phyloP scores from a whole-genome alignment of 2,329 filamentous ascomycete genomes.

The Ophiostoma triangulosporum region DNA sequence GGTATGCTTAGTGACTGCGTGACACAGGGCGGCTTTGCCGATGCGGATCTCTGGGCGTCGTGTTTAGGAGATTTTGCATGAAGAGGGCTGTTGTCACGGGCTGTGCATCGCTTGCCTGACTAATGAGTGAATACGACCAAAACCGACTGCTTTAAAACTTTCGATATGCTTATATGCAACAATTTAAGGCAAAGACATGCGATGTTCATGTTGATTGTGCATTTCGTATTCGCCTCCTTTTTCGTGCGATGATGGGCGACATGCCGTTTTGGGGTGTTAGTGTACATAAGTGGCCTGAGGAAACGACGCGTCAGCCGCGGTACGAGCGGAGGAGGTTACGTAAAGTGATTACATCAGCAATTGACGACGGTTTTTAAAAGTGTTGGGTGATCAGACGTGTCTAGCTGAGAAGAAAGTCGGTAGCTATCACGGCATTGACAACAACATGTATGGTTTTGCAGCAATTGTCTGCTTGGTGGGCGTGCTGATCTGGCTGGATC shows the following conservation, averaged over 20 bases:
- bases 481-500: conserved; percentile 31
- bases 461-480: conserved; percentile 28
- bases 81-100: too few relatives aligned
- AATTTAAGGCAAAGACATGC: too few relatives aligned
- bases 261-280: not conserved
- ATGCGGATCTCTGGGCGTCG: not conserved
- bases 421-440: not conserved
- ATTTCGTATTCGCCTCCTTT: not conserved
- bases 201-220: too few relatives aligned
- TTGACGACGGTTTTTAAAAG: too few relatives aligned
- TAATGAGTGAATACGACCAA: too few relatives aligned
- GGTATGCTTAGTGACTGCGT: not conserved
- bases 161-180: too few relatives aligned
- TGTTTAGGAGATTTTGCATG: not conserved
- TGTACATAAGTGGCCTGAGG: not conserved
- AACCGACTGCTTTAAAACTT: too few relatives aligned
- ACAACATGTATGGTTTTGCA: conserved; percentile 30
- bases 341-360: not conserved
- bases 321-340: not conserved
- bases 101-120: too few relatives aligned
- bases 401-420: not conserved
- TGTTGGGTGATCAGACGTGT: too few relatives aligned
- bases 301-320: not conserved
- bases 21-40: not conserved
- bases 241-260: not conserved